Evolutionary conservation across 2,329 filamentous ascomycete genomes (phyloP).

Genomic region (Fonsecaea erecta): DNA sequence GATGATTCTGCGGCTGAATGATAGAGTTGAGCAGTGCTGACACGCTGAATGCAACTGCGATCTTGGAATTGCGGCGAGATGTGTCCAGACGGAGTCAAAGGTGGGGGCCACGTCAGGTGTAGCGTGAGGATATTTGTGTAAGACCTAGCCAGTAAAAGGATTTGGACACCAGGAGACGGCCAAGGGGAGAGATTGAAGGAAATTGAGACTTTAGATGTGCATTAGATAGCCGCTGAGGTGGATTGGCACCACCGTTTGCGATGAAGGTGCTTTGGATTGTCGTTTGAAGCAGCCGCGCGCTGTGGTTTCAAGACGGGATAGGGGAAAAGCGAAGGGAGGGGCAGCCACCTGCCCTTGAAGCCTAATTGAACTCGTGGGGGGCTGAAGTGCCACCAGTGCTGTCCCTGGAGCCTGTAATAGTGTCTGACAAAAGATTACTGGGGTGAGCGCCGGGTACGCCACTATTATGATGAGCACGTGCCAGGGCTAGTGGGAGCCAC

Average conservation of each 20-base stretch:
- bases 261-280: neutral
- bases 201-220: neutral
- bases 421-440: neutral
- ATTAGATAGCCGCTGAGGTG: conserved; percentile 20
- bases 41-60: conserved; percentile 18
- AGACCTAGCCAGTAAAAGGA: conserved; percentile 30
- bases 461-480: neutral
- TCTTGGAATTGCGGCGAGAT: conserved; percentile 16
- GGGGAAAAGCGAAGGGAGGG: neutral
- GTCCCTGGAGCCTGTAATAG: too few species aligned
- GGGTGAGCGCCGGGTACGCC: neutral
- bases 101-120: conserved; percentile 29
- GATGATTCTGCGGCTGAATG: conserved; percentile 30
- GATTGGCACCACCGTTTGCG: conserved; percentile 6
- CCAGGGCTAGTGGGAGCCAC: neutral
- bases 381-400: neutral
- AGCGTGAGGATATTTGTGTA: conserved; percentile 21
- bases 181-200: conserved; percentile 9
- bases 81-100: conserved; percentile 19
- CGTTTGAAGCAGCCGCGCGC: conserved; percentile 13
- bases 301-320: neutral
- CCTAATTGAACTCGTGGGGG: neutral
- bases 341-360: conserved; percentile 2
- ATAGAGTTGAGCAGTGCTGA: conserved; percentile 35
- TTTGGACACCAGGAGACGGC: neutral